Evolutionary conservation across 495 filamentous ascomycete genomes (phyloP).

Genomic region (Penicillium pulvis): DNA sequence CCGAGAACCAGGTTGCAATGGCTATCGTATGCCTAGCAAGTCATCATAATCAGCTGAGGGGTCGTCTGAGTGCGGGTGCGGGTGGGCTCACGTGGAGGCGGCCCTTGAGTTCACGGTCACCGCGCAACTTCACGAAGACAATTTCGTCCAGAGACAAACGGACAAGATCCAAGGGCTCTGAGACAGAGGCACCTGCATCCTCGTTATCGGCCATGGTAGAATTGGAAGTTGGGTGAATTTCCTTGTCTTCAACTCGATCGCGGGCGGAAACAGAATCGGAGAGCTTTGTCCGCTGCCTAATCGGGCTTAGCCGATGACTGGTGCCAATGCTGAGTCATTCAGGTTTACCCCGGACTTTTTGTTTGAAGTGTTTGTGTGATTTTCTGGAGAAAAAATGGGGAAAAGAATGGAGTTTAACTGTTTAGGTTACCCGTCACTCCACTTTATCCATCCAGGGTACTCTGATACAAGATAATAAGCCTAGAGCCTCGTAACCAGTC

Average conservation of each 20-base stretch:
- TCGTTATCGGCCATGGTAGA: slow-evolving; percentile 67
- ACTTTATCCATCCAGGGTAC: neutral
- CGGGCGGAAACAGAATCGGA: slow-evolving; percentile 10
- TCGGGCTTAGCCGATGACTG: slow-evolving; percentile 20
- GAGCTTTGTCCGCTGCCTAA: slow-evolving; percentile 19
- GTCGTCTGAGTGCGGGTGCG: slow-evolving; percentile 1
- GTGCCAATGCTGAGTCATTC: slow-evolving; percentile 17
- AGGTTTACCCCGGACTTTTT: slow-evolving; percentile 20
- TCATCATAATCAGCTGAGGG: slow-evolving; percentile 20
- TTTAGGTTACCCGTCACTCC: slow-evolving; percentile 1
- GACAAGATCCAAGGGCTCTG: slow-evolving; percentile 93
- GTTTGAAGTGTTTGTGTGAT: neutral
- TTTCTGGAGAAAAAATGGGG: slow-evolving; percentile 6
- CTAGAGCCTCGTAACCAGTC: neutral
- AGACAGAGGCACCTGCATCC: slow-evolving; percentile 65
- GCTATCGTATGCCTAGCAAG: slow-evolving; percentile 85
- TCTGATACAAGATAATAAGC: no score
- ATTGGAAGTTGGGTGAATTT: slow-evolving; percentile 4
- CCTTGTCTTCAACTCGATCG: slow-evolving; percentile 3
- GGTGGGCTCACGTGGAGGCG: slow-evolving; percentile 75
- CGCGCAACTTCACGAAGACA: slow-evolving; percentile 94
- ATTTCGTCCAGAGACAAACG: slow-evolving; percentile 91
- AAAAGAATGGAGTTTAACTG: neutral
- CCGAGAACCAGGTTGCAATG: slow-evolving; percentile 98
- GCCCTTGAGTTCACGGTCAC: slow-evolving; percentile 93